Base-by-base conservation (phyloP, 805 yeast species). In the Aciculoconidium aculeatum region DNA sequence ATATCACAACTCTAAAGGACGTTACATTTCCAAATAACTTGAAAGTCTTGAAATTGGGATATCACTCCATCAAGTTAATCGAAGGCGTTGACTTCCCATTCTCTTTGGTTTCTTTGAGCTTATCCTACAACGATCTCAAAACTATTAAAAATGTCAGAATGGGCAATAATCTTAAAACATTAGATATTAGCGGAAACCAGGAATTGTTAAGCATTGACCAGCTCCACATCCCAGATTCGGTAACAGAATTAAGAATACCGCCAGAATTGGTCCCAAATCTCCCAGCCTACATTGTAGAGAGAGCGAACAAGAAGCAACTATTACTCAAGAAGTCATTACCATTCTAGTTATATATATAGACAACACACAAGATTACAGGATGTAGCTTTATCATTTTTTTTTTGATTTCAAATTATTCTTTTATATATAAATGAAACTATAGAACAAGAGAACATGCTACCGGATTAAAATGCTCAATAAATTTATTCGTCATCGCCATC, bases 181-280 rank as follows among this genome's bases (percentile, higher is more conserved):
- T 65, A 19, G 67, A 65, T 38, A 44, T 65, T 11, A 58, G 66
- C 38, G 70, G 68, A 1, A 65, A 65, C 39, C 59, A 52, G 30
- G 68, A 64, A 21, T 48, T 65, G 19, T 40, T 47, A 14, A 53
- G 50, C 28, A 44, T 65, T 15, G 70, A 64, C 31, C 60, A 55
- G 21, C 48, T 63, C 17, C 29, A 47, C 5, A 41, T 63, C 4
- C 70, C 70, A 2, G 59, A 56, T 11, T 49, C 65, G 3, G 52
- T 65, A 3, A 39, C 44, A n/a, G 63, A 55, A n/a, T 43, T 65
- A 27, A 39, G 55, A 26, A 40, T 63, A 13, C 61, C 69, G 3
- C 43, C 59, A 7, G 58, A 54, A 24, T 45, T 59, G 24, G 39
- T 58, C 7, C 42, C 44, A 6, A 57, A 60, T 33, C 44, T 64